These are phyloP conservation scores for Daldinia concentrica DNA, from an alignment of 495 filamentous ascomycete genomes.

Conservation along the genomic window DNA sequence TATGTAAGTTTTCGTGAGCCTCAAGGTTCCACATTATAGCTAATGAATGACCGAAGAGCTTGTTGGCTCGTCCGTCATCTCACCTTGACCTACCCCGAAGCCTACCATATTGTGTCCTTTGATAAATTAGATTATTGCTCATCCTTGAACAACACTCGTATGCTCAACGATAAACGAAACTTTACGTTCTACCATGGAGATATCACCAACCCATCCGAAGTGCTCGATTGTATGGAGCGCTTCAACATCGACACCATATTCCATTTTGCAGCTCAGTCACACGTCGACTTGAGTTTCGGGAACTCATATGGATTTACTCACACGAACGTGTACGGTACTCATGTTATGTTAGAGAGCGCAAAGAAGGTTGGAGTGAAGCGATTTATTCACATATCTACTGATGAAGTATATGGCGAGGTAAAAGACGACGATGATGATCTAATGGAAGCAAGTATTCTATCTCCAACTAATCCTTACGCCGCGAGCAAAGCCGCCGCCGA, in stretches of 20 bases:
- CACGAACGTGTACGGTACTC: constrained; percentile 78
- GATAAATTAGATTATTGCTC: constrained; percentile 81
- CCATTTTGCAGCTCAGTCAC: constrained; percentile 79
- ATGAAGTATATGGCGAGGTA: constrained; percentile 82
- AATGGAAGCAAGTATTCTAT: constrained; percentile 67
- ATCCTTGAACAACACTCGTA: constrained; percentile 73
- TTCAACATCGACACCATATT: constrained; percentile 77
- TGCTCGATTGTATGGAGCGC: constrained; percentile 66
- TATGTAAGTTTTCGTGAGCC: constrained; percentile 60
- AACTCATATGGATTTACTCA: constrained; percentile 76
- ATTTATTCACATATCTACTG: constrained; percentile 78
- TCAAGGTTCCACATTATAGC: constrained; percentile 8
- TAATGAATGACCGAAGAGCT: constrained; percentile 52
- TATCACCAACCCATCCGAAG: constrained; percentile 68
- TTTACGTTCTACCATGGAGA: constrained; percentile 80
- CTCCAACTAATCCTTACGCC: constrained; percentile 80
- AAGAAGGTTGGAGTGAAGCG: constrained; percentile 68
- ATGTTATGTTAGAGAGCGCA: constrained; percentile 74
- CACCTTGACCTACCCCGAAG: constrained; percentile 68
- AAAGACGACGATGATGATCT: constrained; percentile 68
- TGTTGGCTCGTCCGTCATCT: constrained; percentile 80
- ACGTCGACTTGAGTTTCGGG: constrained; percentile 76
- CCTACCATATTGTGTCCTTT: constrained; percentile 78
- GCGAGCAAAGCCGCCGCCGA: constrained; percentile 82
- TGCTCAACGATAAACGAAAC: constrained; percentile 67